Evolutionary conservation across 1,139 yeast genomes (phyloP).

Genomic region (Trichomonascaceae sp.): DNA sequence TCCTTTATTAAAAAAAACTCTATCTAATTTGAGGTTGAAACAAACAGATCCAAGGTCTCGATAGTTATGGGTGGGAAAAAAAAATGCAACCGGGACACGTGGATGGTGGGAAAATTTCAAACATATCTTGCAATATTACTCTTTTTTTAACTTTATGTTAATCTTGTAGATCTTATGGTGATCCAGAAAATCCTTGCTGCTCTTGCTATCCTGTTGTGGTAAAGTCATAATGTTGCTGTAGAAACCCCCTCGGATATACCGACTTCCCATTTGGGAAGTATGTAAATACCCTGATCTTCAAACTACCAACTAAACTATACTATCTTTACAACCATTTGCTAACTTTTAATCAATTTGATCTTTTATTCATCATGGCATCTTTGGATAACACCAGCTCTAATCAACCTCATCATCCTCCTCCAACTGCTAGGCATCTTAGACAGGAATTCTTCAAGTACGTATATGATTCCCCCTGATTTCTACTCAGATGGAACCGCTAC

Average conservation of each 20-base stretch:
- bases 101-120: background rate
- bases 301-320: background rate
- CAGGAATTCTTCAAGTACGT: conserved; percentile 11
- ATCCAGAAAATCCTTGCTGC: background rate
- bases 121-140: background rate
- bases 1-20: background rate
- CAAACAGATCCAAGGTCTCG: background rate
- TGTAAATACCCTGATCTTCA: background rate
- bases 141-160: background rate
- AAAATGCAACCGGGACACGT: background rate
- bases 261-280: background rate
- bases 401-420: conserved; percentile 18
- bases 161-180: background rate
- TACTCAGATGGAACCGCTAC: background rate
- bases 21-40: background rate
- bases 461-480: background rate
- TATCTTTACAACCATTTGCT: background rate
- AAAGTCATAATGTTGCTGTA: background rate
- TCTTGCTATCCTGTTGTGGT: background rate
- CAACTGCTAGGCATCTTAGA: conserved; percentile 9
- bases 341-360: background rate
- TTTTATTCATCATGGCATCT: conserved; percentile 4
- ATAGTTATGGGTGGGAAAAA: background rate
- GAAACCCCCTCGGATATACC: background rate
- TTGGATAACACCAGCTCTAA: conserved; percentile 1